A percentile compares a stretch with the other conserved stretches of the same genome.
Conservation (phyloP, 208 protist species). For the Leishmania tropica region DNA sequence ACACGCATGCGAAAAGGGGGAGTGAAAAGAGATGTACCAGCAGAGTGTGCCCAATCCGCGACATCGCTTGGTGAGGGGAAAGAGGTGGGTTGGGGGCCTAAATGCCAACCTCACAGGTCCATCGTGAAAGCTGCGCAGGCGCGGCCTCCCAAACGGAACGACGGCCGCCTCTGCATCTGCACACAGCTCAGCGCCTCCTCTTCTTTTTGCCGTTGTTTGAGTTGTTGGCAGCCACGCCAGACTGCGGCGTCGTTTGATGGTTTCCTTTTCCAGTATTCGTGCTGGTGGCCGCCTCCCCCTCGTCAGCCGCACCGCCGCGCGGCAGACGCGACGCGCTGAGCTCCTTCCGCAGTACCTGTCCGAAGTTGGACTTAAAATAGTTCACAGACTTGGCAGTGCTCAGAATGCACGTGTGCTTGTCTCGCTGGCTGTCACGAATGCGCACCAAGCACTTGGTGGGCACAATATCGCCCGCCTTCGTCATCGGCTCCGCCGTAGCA, state of each 20-base stretch:
- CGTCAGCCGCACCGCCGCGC: conserved; percentile 29
- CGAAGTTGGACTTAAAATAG: conserved; percentile 80
- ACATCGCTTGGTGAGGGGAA: background rate
- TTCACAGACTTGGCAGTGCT: conserved; percentile 66
- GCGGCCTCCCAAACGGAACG: background rate
- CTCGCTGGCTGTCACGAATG: conserved; percentile 62
- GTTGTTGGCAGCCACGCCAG: background rate
- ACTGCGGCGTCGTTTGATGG: background rate
- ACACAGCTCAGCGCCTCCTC: background rate
- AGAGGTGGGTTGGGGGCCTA: background rate
- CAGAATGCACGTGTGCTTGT: conserved; percentile 65
- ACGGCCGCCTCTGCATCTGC: too few species aligned
- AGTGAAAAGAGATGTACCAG: too few species aligned
- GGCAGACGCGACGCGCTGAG: conserved; percentile 52
- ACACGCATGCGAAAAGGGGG: background rate
- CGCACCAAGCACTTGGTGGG: conserved; percentile 77
- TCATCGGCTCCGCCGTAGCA: conserved; percentile 17
- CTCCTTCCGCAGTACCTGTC: conserved; percentile 73
- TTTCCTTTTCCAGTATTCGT: background rate
- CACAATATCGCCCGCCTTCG: conserved; percentile 13
- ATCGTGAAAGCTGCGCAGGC: background rate
- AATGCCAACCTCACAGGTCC: background rate
- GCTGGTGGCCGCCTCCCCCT: conserved; percentile 8
- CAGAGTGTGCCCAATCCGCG: too few species aligned
- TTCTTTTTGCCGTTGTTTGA: background rate